Conservation (phyloP, 768 basidiomycete species). For the Pleurotus eryngii region DNA sequence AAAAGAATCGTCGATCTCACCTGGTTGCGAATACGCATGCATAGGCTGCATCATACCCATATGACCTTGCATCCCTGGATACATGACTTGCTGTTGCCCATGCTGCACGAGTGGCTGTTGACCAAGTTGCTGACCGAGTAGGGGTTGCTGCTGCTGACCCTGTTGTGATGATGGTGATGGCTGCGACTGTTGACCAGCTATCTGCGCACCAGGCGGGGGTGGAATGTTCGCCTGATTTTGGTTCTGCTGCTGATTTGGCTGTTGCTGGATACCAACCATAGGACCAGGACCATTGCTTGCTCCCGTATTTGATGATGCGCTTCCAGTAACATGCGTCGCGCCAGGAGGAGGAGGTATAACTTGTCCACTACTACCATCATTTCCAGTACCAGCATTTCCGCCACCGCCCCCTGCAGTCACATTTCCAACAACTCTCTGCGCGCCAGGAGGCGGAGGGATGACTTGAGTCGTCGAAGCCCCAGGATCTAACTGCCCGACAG, state of each 20-base stretch:
- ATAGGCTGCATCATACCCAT: not conserved
- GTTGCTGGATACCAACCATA: constrained; percentile 14
- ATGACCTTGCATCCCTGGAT: not conserved
- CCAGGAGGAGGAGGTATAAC: constrained; percentile 8
- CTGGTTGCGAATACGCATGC: not conserved
- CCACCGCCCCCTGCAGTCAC: constrained; percentile 24
- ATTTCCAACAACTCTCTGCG: constrained; percentile 23
- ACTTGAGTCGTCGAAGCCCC: not conserved
- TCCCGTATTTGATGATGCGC: constrained; percentile 6
- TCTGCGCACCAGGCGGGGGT: constrained; percentile 28
- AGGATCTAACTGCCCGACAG: constrained; percentile 2
- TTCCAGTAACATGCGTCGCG: constrained; percentile 7
- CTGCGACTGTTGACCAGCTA: constrained; percentile 3
- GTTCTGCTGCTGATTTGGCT: constrained; percentile 23
- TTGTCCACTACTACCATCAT: not conserved
- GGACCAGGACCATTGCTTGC: constrained; percentile 14
- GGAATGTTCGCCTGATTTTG: constrained; percentile 29
- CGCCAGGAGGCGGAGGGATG: constrained; percentile 4
- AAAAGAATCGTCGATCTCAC: not conserved
- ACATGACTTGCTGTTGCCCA: constrained; percentile 10
- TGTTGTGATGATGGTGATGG: constrained; percentile 13
- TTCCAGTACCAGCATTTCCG: constrained; percentile 6
- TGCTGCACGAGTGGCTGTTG: constrained; percentile 11
- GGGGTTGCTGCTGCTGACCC: constrained; percentile 16
- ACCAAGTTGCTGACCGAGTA: constrained; percentile 28